Evolutionary conservation across 768 basidiomycete genomes (phyloP).

Genomic region (Tulasnella sp.): DNA sequence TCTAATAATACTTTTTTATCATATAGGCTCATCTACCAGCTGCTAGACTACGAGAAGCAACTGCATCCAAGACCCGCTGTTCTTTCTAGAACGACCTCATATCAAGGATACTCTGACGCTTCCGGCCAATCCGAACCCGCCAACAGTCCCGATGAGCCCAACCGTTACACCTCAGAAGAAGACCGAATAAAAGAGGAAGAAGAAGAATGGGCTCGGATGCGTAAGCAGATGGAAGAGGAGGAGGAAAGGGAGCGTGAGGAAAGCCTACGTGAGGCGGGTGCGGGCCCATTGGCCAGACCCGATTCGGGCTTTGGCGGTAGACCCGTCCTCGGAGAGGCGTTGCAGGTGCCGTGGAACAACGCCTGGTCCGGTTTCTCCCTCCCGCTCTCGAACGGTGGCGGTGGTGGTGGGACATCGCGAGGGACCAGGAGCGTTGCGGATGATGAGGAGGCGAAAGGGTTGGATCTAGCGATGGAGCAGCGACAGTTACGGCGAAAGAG

Average conservation of each 20-base stretch:
- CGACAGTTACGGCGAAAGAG: conserved; percentile 60
- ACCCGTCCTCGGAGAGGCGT: neutral
- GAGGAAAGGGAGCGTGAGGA: conserved; percentile 40
- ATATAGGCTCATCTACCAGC: conserved; percentile 84
- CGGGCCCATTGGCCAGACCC: neutral
- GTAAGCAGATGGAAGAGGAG: conserved; percentile 47
- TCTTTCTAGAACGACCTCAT: conserved; percentile 35
- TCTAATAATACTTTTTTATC: conserved; percentile 13
- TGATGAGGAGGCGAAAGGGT: conserved; percentile 41
- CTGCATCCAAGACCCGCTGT: conserved; percentile 34
- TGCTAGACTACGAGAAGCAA: conserved; percentile 75
- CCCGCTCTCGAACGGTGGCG: neutral
- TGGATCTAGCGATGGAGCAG: conserved; percentile 83
- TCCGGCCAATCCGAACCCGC: conserved; percentile 36
- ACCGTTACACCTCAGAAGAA: conserved; percentile 1
- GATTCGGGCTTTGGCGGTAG: neutral
- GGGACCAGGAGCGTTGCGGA: conserved; percentile 6
- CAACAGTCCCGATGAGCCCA: neutral
- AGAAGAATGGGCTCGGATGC: conserved; percentile 69
- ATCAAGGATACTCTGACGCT: conserved; percentile 43
- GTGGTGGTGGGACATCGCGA: neutral
- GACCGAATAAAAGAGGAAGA: conserved; percentile 34
- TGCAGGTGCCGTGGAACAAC: conserved; percentile 4
- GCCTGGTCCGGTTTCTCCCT: conserved; percentile 2
- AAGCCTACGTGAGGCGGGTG: neutral